A percentile compares a stretch with the other conserved stretches of the same genome.
Evolutionary conservation across 306 rosid species (phyloP).

Genomic region (Casuarina glauca): DNA sequence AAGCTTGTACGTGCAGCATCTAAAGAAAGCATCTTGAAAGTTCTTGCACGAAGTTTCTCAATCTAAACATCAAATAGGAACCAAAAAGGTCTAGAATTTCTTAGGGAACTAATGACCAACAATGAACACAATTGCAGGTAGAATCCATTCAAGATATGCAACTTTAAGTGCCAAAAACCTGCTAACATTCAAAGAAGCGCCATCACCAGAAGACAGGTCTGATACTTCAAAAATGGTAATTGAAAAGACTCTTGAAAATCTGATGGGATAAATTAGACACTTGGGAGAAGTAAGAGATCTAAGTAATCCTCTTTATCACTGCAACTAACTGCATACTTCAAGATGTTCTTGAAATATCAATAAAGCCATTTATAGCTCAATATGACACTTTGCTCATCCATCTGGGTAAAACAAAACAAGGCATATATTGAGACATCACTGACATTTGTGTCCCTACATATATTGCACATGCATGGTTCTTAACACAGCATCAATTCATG

Average conservation of each 20-base stretch:
- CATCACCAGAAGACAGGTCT: background rate
- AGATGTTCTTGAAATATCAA: background rate
- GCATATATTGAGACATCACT: background rate
- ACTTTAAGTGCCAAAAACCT: background rate
- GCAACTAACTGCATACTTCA: background rate
- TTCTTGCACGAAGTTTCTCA: background rate
- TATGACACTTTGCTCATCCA: background rate
- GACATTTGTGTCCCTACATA: background rate
- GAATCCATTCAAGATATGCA: background rate
- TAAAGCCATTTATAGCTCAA: background rate
- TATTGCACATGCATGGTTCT: background rate
- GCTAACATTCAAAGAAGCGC: background rate
- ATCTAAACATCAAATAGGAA: background rate
- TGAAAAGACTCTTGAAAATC: background rate
- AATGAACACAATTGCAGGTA: background rate
- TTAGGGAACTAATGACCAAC: background rate
- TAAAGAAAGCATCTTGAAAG: background rate
- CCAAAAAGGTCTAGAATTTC: background rate
- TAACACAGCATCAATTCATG: background rate
- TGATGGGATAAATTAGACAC: background rate
- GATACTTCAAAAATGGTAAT: background rate
- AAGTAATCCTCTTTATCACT: background rate
- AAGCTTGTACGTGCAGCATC: background rate
- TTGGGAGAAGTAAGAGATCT: background rate
- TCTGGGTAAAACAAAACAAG: background rate